Evolutionary conservation across 768 basidiomycete genomes (phyloP), one percentile per base, ranked within the genome.

Genomic region (Macrolepiota dolichaula): DNA sequence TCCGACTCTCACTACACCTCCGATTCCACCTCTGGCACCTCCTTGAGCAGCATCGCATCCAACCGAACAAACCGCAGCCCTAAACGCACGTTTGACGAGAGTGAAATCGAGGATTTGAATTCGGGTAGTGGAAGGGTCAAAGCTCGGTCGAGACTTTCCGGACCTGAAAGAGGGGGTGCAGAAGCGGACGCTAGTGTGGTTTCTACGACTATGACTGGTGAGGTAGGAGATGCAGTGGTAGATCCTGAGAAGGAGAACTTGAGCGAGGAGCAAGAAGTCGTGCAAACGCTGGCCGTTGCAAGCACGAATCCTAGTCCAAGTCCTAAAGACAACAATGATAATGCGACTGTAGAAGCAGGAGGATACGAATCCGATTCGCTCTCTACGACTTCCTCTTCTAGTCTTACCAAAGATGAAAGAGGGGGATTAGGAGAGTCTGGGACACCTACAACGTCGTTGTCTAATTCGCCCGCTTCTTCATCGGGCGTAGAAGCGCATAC

Each of bases 71-170:
- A 59, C 36, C 22, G 59, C 15, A 63, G 62, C n/a, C 73, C 73
- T 12, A 74, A 74, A 67, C 66, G 76, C 19, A 69, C 75, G 0
- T 74, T 76, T 59, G 74, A 74, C 59, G 73, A 76, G 38, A 69
- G 68, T 19, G 67, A 62, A n/a, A 46, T 69, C 1, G 66, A 63
- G 13, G 63, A 64, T 25, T 47, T 54, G 1, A 60, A 62, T 51
- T 29, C 57, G 12, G 51, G 40, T 0, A 38, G 55, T 38, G 59
- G 63, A 11, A 27, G 55, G 46, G 64, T 57, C 29, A 32, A 32
- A 7, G 29, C 29, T 15, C 64, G 64, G 32, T 63, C 63, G 36
- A 55, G 60, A 37, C 47, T 57, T 24, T 35, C 46, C 47, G 64
- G 61, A 0, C 51, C 50, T 27, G 69, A 67, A 9, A 63, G 65